These are phyloP conservation scores for Oemleria cerasiformis DNA, from an alignment of 306 rosid species.

Conservation along the genomic window DNA sequence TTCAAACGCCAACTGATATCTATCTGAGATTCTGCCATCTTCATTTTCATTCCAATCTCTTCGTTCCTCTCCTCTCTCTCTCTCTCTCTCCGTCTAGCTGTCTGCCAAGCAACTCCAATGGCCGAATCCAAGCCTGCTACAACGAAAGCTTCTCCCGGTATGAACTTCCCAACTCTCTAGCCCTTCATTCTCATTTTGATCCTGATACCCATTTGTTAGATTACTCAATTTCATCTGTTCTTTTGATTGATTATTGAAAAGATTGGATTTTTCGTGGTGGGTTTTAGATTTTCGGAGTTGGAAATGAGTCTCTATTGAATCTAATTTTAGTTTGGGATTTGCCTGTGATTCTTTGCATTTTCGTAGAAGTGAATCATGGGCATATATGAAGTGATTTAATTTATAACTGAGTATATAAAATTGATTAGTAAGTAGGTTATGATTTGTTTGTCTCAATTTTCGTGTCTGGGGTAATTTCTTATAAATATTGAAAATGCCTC, in stretches of 20 bases:
- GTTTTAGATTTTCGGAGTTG: neutral
- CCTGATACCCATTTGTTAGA: neutral
- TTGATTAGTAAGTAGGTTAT: neutral
- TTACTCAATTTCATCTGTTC: neutral
- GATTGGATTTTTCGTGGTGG: neutral
- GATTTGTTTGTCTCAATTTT: neutral
- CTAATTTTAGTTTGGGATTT: neutral
- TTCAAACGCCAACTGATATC: neutral
- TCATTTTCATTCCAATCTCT: neutral
- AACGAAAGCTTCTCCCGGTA: slow-evolving; percentile 18
- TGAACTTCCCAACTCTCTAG: neutral
- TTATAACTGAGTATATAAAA: neutral
- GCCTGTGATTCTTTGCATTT: neutral
- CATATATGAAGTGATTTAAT: neutral
- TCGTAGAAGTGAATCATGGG: neutral
- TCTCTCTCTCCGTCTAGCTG: neutral
- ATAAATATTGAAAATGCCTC: neutral
- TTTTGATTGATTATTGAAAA: neutral
- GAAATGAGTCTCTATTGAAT: neutral
- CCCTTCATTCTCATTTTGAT: neutral
- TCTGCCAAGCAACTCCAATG: slow-evolving; percentile 10
- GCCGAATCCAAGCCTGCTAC: slow-evolving; percentile 15
- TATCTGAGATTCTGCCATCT: neutral
- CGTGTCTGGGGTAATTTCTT: neutral
- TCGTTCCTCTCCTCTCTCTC: neutral